A percentile compares a stretch with the other conserved stretches of the same genome.
phyloP scores from a whole-genome alignment of 129 eudicot species.

The Tanacetum coccineum region DNA sequence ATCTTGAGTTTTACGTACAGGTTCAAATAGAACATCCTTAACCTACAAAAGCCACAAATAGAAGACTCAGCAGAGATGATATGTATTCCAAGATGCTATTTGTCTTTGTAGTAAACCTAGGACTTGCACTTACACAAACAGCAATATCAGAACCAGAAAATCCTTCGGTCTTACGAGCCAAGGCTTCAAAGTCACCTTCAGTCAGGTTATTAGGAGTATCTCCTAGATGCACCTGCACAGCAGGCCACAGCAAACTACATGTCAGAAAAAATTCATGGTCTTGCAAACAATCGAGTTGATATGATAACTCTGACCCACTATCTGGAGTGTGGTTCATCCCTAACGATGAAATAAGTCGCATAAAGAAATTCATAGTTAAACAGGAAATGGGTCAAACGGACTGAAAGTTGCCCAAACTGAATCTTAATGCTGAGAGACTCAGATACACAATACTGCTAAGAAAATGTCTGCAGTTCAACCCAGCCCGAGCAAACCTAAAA shows the following conservation, averaged over 20 bases:
- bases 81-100: neutral
- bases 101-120: neutral
- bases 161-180: slow-evolving; percentile 91
- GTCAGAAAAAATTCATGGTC: neutral
- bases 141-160: slow-evolving; percentile 98
- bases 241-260: slow-evolving; percentile 17
- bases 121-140: slow-evolving; percentile 77
- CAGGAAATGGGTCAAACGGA: too few relatives aligned
- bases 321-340: neutral
- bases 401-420: too few relatives aligned
- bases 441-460: too few relatives aligned
- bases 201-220: slow-evolving; percentile 94
- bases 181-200: slow-evolving; percentile 79
- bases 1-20: slow-evolving; percentile 98
- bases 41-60: slow-evolving; percentile 48
- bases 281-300: neutral
- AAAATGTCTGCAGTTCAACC: neutral
- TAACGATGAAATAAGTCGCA: neutral
- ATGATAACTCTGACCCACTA: neutral
- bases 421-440: neutral
- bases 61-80: slow-evolving; percentile 1
- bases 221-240: slow-evolving; percentile 88
- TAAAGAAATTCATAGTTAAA: too few relatives aligned
- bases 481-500: neutral
- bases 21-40: slow-evolving; percentile 96